Conservation (phyloP, 495 filamentous ascomycete genomes). For the Penicillium paradoxum region DNA sequence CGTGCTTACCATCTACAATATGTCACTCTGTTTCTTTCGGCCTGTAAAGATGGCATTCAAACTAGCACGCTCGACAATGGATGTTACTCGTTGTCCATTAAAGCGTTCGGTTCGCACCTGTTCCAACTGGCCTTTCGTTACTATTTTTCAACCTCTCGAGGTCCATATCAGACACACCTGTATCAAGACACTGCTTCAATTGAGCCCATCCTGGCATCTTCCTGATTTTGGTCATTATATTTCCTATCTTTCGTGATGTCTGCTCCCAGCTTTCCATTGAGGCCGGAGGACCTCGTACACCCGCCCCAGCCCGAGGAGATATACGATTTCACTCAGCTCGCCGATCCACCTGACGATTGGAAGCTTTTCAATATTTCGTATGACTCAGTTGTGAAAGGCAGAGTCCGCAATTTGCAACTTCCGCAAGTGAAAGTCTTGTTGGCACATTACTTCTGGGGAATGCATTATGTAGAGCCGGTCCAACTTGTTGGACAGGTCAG, state of each 20-base stretch:
- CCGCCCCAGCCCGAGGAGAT: background rate
- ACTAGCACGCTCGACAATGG: background rate
- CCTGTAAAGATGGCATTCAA: background rate
- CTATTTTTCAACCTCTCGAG: background rate
- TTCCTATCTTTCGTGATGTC: background rate
- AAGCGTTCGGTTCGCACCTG: background rate
- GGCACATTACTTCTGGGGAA: conserved; percentile 30
- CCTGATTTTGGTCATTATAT: background rate
- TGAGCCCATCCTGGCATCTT: background rate
- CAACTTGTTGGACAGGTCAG: background rate
- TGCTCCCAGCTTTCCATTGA: background rate
- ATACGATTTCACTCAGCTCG: conserved; percentile 15
- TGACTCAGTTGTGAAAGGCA: background rate
- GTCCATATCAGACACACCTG: background rate
- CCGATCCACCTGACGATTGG: conserved; percentile 24
- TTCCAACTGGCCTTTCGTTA: background rate
- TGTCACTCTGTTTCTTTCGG: background rate
- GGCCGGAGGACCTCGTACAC: background rate
- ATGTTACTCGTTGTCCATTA: background rate
- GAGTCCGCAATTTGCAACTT: background rate
- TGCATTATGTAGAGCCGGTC: conserved; percentile 8
- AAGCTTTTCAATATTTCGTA: background rate
- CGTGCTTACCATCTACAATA: background rate
- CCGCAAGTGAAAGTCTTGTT: conserved; percentile 2
- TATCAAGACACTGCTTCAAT: background rate